Conservation (phyloP, 768 basidiomycete genomes). For the Boletus barrowsii region DNA sequence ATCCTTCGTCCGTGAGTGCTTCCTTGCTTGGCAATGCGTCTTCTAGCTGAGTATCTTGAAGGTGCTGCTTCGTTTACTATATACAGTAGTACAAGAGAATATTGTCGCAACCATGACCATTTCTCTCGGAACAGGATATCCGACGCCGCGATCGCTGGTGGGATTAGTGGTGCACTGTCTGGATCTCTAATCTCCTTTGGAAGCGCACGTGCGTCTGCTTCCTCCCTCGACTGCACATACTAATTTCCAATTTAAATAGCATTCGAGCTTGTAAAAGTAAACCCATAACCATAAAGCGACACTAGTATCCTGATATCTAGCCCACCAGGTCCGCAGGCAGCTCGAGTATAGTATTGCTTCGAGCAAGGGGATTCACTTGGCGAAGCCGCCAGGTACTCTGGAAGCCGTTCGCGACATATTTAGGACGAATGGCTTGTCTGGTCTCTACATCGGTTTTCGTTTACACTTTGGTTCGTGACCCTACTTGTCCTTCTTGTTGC, state of each 20-base stretch:
- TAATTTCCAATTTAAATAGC: slow-evolving; percentile 39
- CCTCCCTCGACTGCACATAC: slow-evolving; percentile 15
- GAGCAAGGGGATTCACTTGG: slow-evolving; percentile 65
- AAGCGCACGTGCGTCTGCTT: slow-evolving; percentile 72
- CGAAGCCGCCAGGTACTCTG: slow-evolving; percentile 73
- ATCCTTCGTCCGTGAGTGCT: slow-evolving; percentile 85
- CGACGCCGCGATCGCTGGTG: slow-evolving; percentile 75
- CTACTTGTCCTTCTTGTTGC: background rate
- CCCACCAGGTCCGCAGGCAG: slow-evolving; percentile 76
- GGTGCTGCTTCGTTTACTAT: slow-evolving; percentile 91
- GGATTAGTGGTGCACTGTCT: slow-evolving; percentile 82
- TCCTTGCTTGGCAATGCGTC: background rate
- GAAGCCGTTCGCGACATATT: slow-evolving; percentile 82
- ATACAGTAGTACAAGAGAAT: slow-evolving; percentile 80
- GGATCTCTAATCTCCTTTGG: slow-evolving; percentile 87
- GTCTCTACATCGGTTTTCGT: slow-evolving; percentile 80
- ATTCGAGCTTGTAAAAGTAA: slow-evolving; percentile 94
- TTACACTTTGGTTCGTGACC: slow-evolving; percentile 74
- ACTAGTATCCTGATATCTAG: slow-evolving; percentile 8
- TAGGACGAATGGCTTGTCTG: slow-evolving; percentile 54
- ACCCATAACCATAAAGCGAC: slow-evolving; percentile 5
- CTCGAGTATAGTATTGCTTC: slow-evolving; percentile 90
- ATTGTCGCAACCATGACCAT: slow-evolving; percentile 55
- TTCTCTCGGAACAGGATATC: slow-evolving; percentile 56
- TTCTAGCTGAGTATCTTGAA: slow-evolving; percentile 28